phyloP scores from a whole-genome alignment of 441 rosid species.

The Erodium moschatum region DNA sequence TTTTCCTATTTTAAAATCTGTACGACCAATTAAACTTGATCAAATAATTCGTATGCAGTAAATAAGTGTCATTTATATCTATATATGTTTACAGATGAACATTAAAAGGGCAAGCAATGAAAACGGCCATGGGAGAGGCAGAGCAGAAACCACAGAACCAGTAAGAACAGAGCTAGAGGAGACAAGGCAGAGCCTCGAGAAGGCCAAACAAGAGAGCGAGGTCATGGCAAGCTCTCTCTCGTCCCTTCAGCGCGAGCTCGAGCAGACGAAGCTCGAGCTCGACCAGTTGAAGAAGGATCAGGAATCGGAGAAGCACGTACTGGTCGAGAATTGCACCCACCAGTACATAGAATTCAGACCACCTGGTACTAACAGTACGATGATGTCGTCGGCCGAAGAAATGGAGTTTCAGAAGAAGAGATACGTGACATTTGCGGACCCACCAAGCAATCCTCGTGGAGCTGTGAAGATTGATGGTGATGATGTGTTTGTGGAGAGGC shows the following conservation, averaged over 20 bases:
- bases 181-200: slow-evolving; percentile 44
- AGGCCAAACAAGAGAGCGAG: slow-evolving; percentile 44
- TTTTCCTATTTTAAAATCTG: too few species aligned
- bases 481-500: slow-evolving; percentile 44
- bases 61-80: neutral
- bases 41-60: too few species aligned
- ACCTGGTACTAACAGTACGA: neutral
- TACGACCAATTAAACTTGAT: too few species aligned
- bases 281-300: slow-evolving; percentile 31
- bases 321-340: slow-evolving; percentile 31
- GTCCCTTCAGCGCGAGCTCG: slow-evolving; percentile 66
- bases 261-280: slow-evolving; percentile 60
- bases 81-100: slow-evolving; percentile 23
- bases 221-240: slow-evolving; percentile 51
- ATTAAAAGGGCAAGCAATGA: neutral
- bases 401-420: slow-evolving; percentile 25
- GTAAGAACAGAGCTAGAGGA: slow-evolving; percentile 37
- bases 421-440: slow-evolving; percentile 61
- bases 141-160: neutral
- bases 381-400: neutral
- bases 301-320: slow-evolving; percentile 19
- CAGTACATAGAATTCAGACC: slow-evolving; percentile 19
- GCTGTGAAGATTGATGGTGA: neutral
- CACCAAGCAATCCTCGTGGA: slow-evolving; percentile 27
- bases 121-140: slow-evolving; percentile 25